Evolutionary conservation across 768 basidiomycete genomes (phyloP).

Genomic region (Lentinula guzmanii): DNA sequence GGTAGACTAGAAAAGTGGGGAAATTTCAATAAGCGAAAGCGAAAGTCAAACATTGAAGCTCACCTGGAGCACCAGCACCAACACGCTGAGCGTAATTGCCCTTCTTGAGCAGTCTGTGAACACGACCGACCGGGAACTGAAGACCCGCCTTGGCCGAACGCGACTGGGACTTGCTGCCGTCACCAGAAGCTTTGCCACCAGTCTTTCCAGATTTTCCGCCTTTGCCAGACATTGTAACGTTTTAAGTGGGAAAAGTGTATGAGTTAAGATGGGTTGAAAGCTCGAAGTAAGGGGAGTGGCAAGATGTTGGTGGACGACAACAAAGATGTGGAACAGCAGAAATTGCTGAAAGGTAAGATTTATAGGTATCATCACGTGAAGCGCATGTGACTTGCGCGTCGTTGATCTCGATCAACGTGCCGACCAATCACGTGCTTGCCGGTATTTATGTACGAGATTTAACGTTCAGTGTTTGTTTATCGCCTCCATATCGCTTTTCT

Average conservation of each 20-base stretch:
- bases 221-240: constrained; percentile 42
- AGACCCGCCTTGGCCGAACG: constrained; percentile 72
- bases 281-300: neutral
- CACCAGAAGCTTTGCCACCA: constrained; percentile 45
- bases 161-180: constrained; percentile 50
- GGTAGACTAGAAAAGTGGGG: constrained; percentile 52
- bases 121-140: constrained; percentile 89
- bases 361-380: constrained; percentile 26
- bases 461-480: neutral
- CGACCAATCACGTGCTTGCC: constrained; percentile 36
- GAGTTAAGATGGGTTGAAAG: constrained; percentile 11
- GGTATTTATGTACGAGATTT: constrained; percentile 13
- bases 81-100: constrained; percentile 87
- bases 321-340: neutral
- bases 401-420: neutral
- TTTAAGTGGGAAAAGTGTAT: neutral
- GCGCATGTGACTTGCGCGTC: constrained; percentile 9
- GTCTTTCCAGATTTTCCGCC: constrained; percentile 46
- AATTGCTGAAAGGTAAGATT: constrained; percentile 15
- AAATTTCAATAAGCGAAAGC: neutral
- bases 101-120: constrained; percentile 82
- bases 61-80: constrained; percentile 84
- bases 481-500: constrained; percentile 9
- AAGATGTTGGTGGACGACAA: neutral
- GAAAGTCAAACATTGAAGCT: constrained; percentile 6